Base-by-base conservation (phyloP, 495 filamentous ascomycete genomes). In the Neurospora sp. region DNA sequence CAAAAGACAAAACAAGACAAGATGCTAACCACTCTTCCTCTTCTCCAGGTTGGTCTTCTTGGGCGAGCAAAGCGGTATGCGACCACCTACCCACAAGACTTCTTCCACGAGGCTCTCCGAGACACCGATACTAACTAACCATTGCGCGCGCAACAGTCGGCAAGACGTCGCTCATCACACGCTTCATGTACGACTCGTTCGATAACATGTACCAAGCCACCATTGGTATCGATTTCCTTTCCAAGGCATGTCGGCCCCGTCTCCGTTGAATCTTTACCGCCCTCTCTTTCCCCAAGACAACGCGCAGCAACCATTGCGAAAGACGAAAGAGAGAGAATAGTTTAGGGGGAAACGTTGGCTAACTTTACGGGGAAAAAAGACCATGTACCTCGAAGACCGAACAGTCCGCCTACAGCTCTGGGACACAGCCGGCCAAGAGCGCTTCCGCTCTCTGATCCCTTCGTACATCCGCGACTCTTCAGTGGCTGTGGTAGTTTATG, bases 151-250 rank as follows among this genome's bases (percentile, higher is more conserved):
- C 41, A n/a, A 74, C 82, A 98, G 96, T 99, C 73, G 96, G 96
- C 76, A 99, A 99, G 86, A 99, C 96, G 44, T 98, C 96, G 62
- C 85, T 99, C 79, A 99, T 99, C 81, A 99, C 96, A 72, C 91
- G 96, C 73, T 99, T 99, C 86, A 99, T 99, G 96, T 99, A 99
- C 87, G 96, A 99, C 84, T 97, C 96, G 41, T 99, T 99, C 88
- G 96, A 99, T 87, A 97, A 97, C 85, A 98, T 94, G 89, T 99
- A 99, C 84, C 96, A 99, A 84, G 96, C 96, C 62, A 99, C 96
- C 71, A 99, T 99, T 79, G 96, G 96, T 81, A 99, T 99, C 84
- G 96, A 99, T 85, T 99, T 99, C 81, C 90, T 99, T 75, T 98
- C 94, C 76, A 99, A 99, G 90, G 93, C 92, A 88, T 79, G 83